Conservation (phyloP, 1,284 basidiomycete species). For the Trametes sp. region DNA sequence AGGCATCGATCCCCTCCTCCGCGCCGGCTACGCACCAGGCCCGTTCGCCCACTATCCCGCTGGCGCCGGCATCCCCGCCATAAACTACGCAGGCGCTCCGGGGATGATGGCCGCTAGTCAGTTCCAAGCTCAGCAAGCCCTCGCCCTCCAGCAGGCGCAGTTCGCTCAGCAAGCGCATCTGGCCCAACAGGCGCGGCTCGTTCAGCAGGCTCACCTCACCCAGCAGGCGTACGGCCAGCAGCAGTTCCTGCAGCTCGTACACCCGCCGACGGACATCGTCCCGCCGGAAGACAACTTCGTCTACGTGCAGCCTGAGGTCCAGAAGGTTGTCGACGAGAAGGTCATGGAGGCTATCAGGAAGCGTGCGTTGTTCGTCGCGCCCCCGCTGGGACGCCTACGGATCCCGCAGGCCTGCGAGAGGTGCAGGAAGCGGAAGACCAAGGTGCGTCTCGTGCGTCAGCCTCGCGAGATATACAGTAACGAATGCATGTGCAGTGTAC, state of each 20-base stretch:
- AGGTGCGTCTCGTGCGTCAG: constrained; percentile 17
- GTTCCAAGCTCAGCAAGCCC: constrained; percentile 9
- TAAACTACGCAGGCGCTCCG: neutral
- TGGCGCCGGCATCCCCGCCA: neutral
- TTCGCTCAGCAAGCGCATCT: constrained; percentile 6
- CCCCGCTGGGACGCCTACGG: constrained; percentile 9
- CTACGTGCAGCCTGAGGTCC: constrained; percentile 14
- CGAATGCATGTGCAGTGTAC: constrained; percentile 23
- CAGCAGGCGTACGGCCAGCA: neutral
- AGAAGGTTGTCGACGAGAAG: neutral
- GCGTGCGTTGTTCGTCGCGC: constrained; percentile 18
- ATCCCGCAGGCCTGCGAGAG: constrained; percentile 33
- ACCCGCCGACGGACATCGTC: neutral
- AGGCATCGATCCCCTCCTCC: neutral
- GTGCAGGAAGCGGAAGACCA: constrained; percentile 33
- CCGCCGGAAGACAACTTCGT: constrained; percentile 12
- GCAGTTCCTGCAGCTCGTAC: constrained; percentile 6
- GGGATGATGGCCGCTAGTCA: neutral
- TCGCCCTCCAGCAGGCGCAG: constrained; percentile 16
- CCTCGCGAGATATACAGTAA: neutral
- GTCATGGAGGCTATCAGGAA: constrained; percentile 8
- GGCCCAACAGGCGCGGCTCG: constrained; percentile 4
- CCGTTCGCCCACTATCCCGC: neutral
- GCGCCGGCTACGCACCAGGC: neutral
- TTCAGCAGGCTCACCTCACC: neutral